These are phyloP conservation scores for Neoascochyta sp. DNA, from an alignment of 2,329 filamentous ascomycete genomes.

Conservation along the genomic window DNA sequence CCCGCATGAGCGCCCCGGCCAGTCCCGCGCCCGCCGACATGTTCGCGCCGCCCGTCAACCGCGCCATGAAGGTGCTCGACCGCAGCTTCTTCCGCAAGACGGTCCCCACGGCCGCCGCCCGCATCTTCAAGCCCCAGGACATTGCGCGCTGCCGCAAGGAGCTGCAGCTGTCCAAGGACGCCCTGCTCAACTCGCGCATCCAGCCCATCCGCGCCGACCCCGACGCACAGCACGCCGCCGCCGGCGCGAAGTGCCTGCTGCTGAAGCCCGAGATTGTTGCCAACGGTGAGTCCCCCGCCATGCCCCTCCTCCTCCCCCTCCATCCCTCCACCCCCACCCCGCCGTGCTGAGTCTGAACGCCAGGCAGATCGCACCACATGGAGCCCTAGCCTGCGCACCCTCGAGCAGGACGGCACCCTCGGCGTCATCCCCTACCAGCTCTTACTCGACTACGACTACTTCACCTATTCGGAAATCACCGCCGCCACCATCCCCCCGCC, in stretches of 20 bases:
- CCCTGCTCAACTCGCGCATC: constrained; percentile 62
- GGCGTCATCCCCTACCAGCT: constrained; percentile 72
- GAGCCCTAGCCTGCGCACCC: constrained; percentile 65
- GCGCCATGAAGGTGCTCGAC: constrained; percentile 76
- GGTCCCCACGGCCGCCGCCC: constrained; percentile 72
- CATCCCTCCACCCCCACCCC: constrained; percentile 7
- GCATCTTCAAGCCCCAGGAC: constrained; percentile 69
- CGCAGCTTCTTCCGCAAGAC: constrained; percentile 76
- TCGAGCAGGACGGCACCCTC: constrained; percentile 65
- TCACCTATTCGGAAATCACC: constrained; percentile 84
- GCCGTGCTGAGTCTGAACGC: constrained; percentile 35
- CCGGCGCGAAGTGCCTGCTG: constrained; percentile 45
- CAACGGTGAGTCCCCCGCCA: constrained; percentile 30
- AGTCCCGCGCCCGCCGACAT: constrained; percentile 41
- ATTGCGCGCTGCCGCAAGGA: constrained; percentile 68
- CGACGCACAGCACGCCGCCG: constrained; percentile 52
- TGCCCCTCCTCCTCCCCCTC: no score
- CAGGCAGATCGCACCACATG: constrained; percentile 67
- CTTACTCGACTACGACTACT: constrained; percentile 76
- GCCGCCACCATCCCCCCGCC: constrained; percentile 65
- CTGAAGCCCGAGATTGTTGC: constrained; percentile 44
- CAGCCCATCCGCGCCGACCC: constrained; percentile 59
- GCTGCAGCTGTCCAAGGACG: constrained; percentile 62
- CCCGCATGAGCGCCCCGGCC: no score
- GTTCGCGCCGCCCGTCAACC: constrained; percentile 78